Evolutionary conservation across 2,329 filamentous ascomycete genomes (phyloP).

Genomic region (Mycogone perniciosa): DNA sequence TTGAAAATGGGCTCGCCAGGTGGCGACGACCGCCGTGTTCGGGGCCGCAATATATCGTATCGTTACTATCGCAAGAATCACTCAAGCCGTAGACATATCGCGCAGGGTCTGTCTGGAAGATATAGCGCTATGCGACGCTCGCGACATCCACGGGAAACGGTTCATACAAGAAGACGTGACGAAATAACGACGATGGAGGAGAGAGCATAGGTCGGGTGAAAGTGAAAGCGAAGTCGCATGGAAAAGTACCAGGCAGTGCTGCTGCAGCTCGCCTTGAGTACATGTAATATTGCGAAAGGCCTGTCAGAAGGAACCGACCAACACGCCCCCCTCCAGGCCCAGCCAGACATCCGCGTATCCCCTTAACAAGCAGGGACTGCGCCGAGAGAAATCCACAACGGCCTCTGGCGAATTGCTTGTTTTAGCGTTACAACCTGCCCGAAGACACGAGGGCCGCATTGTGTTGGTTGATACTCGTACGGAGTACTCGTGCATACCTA

Average conservation of each 20-base stretch:
- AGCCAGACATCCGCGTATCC: background rate
- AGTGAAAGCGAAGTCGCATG: background rate
- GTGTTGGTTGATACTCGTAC: background rate
- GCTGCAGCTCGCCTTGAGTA: too few species aligned
- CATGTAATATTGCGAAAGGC: background rate
- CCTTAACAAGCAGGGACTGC: background rate
- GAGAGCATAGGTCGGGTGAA: background rate
- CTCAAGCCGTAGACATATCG: background rate
- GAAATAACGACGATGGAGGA: background rate
- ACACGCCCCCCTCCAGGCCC: background rate
- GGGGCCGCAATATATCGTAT: background rate
- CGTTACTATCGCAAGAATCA: background rate
- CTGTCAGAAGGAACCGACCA: background rate
- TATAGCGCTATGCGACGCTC: background rate
- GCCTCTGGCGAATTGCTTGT: background rate
- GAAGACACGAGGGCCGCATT: background rate
- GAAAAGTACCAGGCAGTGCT: too few species aligned
- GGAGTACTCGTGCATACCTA: too few species aligned
- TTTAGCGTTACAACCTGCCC: background rate
- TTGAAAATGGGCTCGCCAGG: conserved; percentile 1
- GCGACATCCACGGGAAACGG: background rate
- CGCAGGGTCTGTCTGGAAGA: background rate
- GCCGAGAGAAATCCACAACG: background rate
- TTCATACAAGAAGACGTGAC: too few species aligned
- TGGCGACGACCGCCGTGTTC: conserved; percentile 4